A percentile compares a stretch with the other conserved stretches of the same genome.
Conservation (phyloP, 495 filamentous ascomycete genomes). For the Poronia punctata region DNA sequence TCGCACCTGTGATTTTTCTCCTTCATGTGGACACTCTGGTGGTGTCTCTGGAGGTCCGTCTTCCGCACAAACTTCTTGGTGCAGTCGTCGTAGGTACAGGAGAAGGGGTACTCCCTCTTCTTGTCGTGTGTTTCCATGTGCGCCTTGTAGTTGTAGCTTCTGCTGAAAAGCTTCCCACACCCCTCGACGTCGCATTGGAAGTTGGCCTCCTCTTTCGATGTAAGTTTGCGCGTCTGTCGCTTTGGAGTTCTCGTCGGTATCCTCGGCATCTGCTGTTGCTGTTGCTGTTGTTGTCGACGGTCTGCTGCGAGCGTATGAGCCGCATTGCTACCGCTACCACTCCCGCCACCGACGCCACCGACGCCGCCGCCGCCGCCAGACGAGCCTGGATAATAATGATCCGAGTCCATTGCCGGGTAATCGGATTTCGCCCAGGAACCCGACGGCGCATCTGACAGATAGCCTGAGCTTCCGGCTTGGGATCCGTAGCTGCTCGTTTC, state of each 20-base stretch:
- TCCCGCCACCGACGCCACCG: too few species aligned
- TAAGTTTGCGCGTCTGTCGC: slow-evolving; percentile 49
- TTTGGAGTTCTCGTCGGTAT: slow-evolving; percentile 34
- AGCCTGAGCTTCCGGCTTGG: slow-evolving; percentile 33
- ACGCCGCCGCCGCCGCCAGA: background rate
- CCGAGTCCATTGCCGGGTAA: slow-evolving; percentile 33
- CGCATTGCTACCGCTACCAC: too few species aligned
- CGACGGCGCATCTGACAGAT: slow-evolving; percentile 42
- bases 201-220: slow-evolving; percentile 67
- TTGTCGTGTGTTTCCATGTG: slow-evolving; percentile 90
- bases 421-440: slow-evolving; percentile 44
- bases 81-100: slow-evolving; percentile 59
- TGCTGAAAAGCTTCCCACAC: slow-evolving; percentile 75
- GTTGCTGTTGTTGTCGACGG: slow-evolving; percentile 25
- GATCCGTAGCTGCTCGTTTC: slow-evolving; percentile 31
- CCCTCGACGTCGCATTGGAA: slow-evolving; percentile 61
- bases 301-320: slow-evolving; percentile 25
- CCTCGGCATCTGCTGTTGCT: slow-evolving; percentile 25
- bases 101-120: slow-evolving; percentile 58
- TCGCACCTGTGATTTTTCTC: slow-evolving; percentile 64
- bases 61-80: slow-evolving; percentile 72
- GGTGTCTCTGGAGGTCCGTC: slow-evolving; percentile 77
- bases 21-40: slow-evolving; percentile 76
- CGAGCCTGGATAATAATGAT: slow-evolving; percentile 32
- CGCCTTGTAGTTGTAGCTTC: slow-evolving; percentile 84